Conservation (phyloP, 2,329 filamentous ascomycete genomes). For the Purpureocillium takamizusanense region DNA sequence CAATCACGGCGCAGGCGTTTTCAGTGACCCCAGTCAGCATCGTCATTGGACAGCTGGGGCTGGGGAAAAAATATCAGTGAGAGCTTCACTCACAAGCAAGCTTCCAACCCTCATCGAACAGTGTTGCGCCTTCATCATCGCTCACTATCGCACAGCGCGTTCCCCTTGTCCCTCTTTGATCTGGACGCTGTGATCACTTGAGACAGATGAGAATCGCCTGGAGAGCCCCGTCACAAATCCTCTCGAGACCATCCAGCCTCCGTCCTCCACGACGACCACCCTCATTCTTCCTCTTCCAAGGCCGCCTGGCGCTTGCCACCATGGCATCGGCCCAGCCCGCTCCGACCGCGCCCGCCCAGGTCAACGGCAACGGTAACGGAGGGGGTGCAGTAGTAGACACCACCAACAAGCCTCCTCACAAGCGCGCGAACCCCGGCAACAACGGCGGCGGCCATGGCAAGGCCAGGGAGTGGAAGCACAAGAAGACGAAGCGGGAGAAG, state of each 20-base stretch:
- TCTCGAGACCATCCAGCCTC: neutral
- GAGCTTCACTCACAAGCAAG: no score
- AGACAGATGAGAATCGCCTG: neutral
- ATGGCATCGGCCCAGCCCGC: neutral
- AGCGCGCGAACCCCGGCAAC: slow-evolving; percentile 3
- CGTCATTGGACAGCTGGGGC: neutral
- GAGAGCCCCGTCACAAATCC: neutral
- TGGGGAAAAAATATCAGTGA: neutral
- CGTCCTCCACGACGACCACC: neutral
- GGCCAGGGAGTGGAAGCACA: slow-evolving; percentile 25
- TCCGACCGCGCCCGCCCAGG: no score
- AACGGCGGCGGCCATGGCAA: slow-evolving; percentile 6
- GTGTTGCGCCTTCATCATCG: no score
- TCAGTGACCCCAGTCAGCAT: neutral
- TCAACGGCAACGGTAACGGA: no score
- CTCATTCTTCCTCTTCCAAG: no score
- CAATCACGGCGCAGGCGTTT: neutral
- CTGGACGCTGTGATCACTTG: neutral
- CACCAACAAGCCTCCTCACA: neutral
- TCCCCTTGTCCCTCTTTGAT: neutral
- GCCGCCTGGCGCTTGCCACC: neutral
- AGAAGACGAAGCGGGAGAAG: slow-evolving; percentile 49
- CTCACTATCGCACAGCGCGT: neutral
- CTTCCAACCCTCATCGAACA: no score
- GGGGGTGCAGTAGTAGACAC: neutral